These are phyloP conservation scores for Lyophyllum semitale DNA, from an alignment of 768 basidiomycete genomes.

Conservation along the genomic window DNA sequence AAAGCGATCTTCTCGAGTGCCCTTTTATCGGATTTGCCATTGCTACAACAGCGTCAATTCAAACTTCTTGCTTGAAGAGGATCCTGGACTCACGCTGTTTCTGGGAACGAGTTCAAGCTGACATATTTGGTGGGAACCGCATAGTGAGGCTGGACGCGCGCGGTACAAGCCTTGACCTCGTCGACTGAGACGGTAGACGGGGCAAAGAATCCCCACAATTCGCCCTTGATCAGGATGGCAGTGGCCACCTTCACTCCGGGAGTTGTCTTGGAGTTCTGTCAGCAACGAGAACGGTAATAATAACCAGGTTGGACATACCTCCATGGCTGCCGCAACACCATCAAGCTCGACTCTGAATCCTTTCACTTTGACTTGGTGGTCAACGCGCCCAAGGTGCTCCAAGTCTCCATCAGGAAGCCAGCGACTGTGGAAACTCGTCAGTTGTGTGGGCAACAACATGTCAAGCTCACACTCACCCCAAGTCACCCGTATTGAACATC, in stretches of 20 bases:
- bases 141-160: constrained; percentile 59
- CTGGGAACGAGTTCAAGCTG: constrained; percentile 46
- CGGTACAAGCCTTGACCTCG: constrained; percentile 41
- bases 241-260: constrained; percentile 40
- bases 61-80: not conserved
- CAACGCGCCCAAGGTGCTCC: constrained; percentile 57
- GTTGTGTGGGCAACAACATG: not conserved
- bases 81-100: constrained; percentile 45
- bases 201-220: constrained; percentile 58
- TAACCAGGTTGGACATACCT: constrained; percentile 30
- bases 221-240: constrained; percentile 50
- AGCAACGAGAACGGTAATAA: not conserved
- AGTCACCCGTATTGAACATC: constrained; percentile 67
- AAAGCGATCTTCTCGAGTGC: constrained; percentile 41
- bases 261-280: too few relatives aligned
- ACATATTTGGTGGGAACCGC: constrained; percentile 51
- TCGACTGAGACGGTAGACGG: constrained; percentile 37
- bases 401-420: constrained; percentile 54
- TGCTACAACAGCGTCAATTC: not conserved
- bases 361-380: constrained; percentile 67
- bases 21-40: constrained; percentile 30
- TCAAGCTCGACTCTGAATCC: constrained; percentile 66
- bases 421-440: constrained; percentile 30
- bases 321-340: constrained; percentile 59
- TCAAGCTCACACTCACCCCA: constrained; percentile 35